Conservation (phyloP, 176 grass and related monocot genomes). For the Themeda triandra region DNA sequence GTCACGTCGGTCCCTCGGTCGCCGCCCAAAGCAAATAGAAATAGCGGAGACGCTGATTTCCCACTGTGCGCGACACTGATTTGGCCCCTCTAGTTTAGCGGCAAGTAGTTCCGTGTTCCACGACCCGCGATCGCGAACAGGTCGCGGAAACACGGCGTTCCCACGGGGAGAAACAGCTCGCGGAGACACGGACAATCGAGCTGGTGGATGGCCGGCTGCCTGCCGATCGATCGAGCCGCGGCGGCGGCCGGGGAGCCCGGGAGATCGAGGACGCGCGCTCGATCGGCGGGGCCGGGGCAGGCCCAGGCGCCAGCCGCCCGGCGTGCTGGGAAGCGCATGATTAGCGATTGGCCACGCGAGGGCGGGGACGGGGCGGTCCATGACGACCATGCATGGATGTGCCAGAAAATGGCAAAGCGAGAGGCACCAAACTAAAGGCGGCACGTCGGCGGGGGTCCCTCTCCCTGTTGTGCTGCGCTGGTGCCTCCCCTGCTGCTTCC, state of each 20-base stretch:
- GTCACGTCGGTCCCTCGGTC: too few relatives aligned
- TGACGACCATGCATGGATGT: not conserved
- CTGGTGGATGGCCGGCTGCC: too few relatives aligned
- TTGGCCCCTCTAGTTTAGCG: too few relatives aligned
- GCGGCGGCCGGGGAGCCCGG: not conserved
- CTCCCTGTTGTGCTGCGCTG: not conserved
- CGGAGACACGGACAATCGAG: too few relatives aligned
- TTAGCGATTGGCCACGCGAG: not conserved
- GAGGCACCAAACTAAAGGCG: not conserved
- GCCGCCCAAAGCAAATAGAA: too few relatives aligned
- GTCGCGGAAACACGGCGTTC: too few relatives aligned
- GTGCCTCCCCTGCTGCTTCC: conserved; percentile 15
- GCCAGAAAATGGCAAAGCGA: not conserved
- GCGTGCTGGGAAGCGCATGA: conserved; percentile 10
- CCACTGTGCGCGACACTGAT: too few relatives aligned
- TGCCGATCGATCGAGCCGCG: not conserved
- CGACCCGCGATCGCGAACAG: not conserved
- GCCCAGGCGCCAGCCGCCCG: too few relatives aligned
- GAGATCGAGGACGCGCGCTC: too few relatives aligned
- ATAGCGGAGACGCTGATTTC: too few relatives aligned
- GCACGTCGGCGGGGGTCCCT: not conserved
- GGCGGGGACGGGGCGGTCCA: not conserved
- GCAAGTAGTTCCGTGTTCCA: not conserved
- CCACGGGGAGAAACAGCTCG: too few relatives aligned
- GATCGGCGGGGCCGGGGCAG: not conserved